These are phyloP conservation scores for Pythium aristosporum DNA, from an alignment of 352 stramenopile species.

Conservation along the genomic window DNA sequence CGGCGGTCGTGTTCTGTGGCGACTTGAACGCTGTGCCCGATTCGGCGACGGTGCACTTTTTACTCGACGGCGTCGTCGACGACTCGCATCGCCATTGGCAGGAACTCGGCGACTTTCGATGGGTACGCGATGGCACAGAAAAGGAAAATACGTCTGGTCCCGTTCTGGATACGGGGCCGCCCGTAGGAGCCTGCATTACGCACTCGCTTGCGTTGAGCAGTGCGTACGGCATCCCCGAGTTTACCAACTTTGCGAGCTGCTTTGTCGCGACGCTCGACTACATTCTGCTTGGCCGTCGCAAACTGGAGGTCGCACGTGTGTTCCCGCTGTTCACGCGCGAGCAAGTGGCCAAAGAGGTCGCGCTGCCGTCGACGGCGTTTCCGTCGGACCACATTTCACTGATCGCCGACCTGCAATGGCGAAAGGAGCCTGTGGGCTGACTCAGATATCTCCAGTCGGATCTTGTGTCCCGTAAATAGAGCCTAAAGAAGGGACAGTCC, in stretches of 20 bases:
- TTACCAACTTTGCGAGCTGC: slow-evolving; percentile 66
- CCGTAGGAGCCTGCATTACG: slow-evolving; percentile 30
- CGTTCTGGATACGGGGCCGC: background rate
- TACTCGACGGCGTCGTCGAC: slow-evolving; percentile 49
- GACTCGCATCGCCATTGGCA: slow-evolving; percentile 55
- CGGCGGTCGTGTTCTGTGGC: slow-evolving; percentile 56
- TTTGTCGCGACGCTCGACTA: slow-evolving; percentile 78
- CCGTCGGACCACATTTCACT: slow-evolving; percentile 80
- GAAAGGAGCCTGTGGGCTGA: background rate
- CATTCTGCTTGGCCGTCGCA: slow-evolving; percentile 46
- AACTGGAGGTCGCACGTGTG: slow-evolving; percentile 39
- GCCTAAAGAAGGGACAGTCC: background rate
- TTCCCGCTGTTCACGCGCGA: slow-evolving; percentile 67
- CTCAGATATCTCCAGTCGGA: background rate
- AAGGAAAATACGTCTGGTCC: too few relatives aligned
- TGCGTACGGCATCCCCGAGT: slow-evolving; percentile 59
- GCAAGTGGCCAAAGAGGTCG: slow-evolving; percentile 58
- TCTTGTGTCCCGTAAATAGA: slow-evolving; percentile 2
- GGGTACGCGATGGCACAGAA: slow-evolving; percentile 26
- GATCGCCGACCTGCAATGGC: slow-evolving; percentile 63
- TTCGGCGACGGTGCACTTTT: slow-evolving; percentile 44
- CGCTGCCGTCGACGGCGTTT: slow-evolving; percentile 68
- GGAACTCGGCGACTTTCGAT: slow-evolving; percentile 46
- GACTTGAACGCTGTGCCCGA: slow-evolving; percentile 67
- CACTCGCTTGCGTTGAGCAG: slow-evolving; percentile 46